A percentile compares a stretch with the other conserved stretches of the same genome.
phyloP scores from a whole-genome alignment of 2,329 filamentous ascomycete species.

The Beauveria brongniartii region DNA sequence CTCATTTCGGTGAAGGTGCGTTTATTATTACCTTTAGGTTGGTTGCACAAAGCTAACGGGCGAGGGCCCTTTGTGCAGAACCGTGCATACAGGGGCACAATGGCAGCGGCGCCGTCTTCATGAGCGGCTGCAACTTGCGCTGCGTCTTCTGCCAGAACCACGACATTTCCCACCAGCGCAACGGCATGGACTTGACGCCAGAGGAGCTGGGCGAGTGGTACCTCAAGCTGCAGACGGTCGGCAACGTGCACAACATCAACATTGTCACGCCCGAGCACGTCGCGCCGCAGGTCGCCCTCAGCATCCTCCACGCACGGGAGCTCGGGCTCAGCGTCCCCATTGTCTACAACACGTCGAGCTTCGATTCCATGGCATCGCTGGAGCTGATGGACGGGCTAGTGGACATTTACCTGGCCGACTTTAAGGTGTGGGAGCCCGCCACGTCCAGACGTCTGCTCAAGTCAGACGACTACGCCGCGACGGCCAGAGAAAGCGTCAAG shows the following conservation, averaged over 20 bases:
- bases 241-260: conserved; percentile 85
- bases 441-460: conserved; percentile 68
- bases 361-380: conserved; percentile 66
- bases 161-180: conserved; percentile 75
- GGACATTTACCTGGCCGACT: conserved; percentile 83
- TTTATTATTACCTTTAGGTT: not conserved
- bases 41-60: not conserved
- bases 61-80: conserved; percentile 34
- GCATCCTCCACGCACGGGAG: conserved; percentile 64
- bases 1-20: conserved; percentile 69
- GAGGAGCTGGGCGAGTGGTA: conserved; percentile 78
- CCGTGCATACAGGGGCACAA: conserved; percentile 77
- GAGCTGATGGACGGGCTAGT: conserved; percentile 69
- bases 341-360: conserved; percentile 79
- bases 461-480: conserved; percentile 64
- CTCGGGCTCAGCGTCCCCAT: conserved; percentile 64
- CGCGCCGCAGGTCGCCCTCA: conserved; percentile 71
- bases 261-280: conserved; percentile 82
- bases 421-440: conserved; percentile 67
- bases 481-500: conserved; percentile 68
- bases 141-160: conserved; percentile 78
- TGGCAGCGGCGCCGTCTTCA: conserved; percentile 74
- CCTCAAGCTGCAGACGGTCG: conserved; percentile 70
- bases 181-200: conserved; percentile 70
- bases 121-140: conserved; percentile 64